Percentiles rank a stretch among this genome's conserved stretches.
These are phyloP conservation scores for Nitzschia palea DNA, from an alignment of 108 stramenopile genomes.

Conservation along the genomic window DNA sequence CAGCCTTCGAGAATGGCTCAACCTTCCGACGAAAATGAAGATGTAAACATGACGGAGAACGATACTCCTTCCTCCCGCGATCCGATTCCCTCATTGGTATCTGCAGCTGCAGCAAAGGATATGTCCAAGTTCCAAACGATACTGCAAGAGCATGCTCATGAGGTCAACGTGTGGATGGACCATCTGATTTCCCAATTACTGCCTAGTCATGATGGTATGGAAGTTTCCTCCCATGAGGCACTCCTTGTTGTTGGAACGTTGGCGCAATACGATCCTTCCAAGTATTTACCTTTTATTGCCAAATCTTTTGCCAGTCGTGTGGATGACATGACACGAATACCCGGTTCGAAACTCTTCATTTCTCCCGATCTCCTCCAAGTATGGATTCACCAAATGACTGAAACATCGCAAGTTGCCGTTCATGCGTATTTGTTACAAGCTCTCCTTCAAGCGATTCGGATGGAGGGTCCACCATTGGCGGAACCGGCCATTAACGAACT, in stretches of 20 bases:
- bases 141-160: not conserved
- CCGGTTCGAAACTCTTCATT: not conserved
- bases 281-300: not conserved
- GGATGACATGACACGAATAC: not conserved
- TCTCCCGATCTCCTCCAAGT: constrained; percentile 8
- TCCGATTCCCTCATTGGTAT: not conserved
- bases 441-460: not conserved
- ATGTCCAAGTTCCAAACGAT: not conserved
- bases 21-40: no score
- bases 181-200: not conserved
- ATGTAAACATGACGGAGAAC: no score
- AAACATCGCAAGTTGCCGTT: constrained; percentile 5
- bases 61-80: no score
- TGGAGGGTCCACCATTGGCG: not conserved
- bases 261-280: not conserved
- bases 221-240: not conserved
- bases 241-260: constrained; percentile 5
- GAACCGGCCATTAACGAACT: constrained; percentile 6
- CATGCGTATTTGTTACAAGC: constrained; percentile 13
- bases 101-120: not conserved
- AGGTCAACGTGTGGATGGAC: not conserved
- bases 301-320: not conserved
- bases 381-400: constrained; percentile 21
- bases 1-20: no score
- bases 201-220: not conserved